Conservation (phyloP, 345 rosid genomes). For the Brassica cretica region DNA sequence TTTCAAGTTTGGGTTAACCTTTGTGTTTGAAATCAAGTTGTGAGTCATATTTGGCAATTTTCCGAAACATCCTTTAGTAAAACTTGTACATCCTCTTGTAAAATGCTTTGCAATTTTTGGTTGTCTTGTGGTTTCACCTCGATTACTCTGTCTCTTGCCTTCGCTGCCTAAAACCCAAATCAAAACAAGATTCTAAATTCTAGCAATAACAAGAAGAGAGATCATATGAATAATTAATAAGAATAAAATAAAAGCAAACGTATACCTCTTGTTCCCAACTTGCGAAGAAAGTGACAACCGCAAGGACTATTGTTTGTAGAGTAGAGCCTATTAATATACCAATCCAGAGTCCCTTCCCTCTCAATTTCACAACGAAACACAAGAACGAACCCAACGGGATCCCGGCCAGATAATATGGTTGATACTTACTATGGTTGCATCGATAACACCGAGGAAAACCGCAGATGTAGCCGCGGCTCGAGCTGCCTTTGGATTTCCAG, state of each 20-base stretch:
- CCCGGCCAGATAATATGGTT: slow-evolving; percentile 8
- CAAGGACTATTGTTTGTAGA: neutral
- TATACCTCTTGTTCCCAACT: neutral
- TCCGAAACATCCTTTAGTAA: neutral
- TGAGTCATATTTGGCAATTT: too few relatives aligned
- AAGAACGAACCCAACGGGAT: neutral
- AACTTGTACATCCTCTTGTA: neutral
- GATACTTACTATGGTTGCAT: slow-evolving; percentile 35
- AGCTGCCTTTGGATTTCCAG: slow-evolving; percentile 48
- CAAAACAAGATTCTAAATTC: neutral
- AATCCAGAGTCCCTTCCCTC: neutral
- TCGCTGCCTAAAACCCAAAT: neutral
- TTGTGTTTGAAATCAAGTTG: too few relatives aligned
- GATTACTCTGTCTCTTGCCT: neutral
- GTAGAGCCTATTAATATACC: neutral
- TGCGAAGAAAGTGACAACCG: neutral
- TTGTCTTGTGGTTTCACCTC: neutral
- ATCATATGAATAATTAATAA: neutral
- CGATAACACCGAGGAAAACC: slow-evolving; percentile 28
- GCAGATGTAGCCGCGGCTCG: slow-evolving; percentile 36
- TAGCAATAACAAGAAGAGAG: neutral
- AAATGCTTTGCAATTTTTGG: neutral
- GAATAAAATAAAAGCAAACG: neutral
- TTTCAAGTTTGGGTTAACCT: too few relatives aligned
- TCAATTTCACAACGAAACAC: neutral